Conservation (phyloP, 2,329 filamentous ascomycete species). For the Diaporthe longicolla region DNA sequence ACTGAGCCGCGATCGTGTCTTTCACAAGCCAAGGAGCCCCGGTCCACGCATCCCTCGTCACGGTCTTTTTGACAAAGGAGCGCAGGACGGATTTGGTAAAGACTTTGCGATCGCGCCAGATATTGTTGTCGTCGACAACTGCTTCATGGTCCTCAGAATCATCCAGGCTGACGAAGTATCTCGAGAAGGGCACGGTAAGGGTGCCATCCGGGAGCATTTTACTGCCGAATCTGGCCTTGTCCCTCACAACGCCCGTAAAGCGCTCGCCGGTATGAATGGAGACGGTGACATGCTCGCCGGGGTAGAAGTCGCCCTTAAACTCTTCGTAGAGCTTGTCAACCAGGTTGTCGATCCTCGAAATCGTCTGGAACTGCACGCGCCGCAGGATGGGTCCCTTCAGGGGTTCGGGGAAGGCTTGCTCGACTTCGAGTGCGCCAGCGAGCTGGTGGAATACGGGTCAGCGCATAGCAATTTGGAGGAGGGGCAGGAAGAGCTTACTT, state of each 20-base stretch:
- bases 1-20: slow-evolving; percentile 83
- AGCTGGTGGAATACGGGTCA: slow-evolving; percentile 63
- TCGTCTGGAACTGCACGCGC: slow-evolving; percentile 90
- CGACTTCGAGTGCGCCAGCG: slow-evolving; percentile 87
- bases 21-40: slow-evolving; percentile 98
- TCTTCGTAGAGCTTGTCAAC: slow-evolving; percentile 79
- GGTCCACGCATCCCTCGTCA: slow-evolving; percentile 92
- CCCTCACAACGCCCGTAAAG: slow-evolving; percentile 81
- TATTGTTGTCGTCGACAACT: slow-evolving; percentile 83
- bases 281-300: slow-evolving; percentile 86
- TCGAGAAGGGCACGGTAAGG: slow-evolving; percentile 78
- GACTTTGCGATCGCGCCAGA: slow-evolving; percentile 88
- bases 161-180: slow-evolving; percentile 85
- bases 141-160: slow-evolving; percentile 79
- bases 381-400: slow-evolving; percentile 92
- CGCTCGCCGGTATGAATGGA: slow-evolving; percentile 78
- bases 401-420: slow-evolving; percentile 91
- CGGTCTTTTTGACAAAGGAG: slow-evolving; percentile 94
- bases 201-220: slow-evolving; percentile 77
- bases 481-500: slow-evolving; percentile 71
- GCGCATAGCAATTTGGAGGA: slow-evolving; percentile 39
- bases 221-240: slow-evolving; percentile 84
- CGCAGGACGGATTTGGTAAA: slow-evolving; percentile 96
- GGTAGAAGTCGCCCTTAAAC: slow-evolving; percentile 92
- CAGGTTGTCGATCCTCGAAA: slow-evolving; percentile 88